phyloP scores from a whole-genome alignment of 2,329 filamentous ascomycete genomes.

The Aotearoamyces nothofagi region DNA sequence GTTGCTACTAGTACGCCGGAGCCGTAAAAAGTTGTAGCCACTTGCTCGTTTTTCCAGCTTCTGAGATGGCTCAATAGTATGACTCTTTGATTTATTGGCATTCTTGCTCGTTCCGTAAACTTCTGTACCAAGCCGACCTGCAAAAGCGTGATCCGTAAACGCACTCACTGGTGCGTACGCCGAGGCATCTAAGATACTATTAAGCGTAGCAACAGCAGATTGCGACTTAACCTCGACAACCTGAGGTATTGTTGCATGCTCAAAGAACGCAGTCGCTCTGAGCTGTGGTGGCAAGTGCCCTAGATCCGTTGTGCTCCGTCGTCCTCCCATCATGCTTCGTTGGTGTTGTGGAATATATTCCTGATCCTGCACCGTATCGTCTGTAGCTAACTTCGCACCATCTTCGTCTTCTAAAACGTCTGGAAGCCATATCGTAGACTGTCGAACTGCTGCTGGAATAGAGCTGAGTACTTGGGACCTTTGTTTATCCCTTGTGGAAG shows the following conservation, averaged over 20 bases:
- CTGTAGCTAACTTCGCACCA: slow-evolving; percentile 7
- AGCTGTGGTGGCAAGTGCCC: slow-evolving; percentile 64
- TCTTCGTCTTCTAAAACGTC: slow-evolving; percentile 16
- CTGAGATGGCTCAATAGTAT: slow-evolving; percentile 15
- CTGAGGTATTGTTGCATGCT: slow-evolving; percentile 40
- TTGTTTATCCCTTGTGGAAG: slow-evolving; percentile 49
- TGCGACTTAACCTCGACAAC: slow-evolving; percentile 50
- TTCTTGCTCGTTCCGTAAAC: slow-evolving; percentile 49
- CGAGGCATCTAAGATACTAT: slow-evolving; percentile 84
- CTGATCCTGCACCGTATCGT: slow-evolving; percentile 12
- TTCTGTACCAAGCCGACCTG: slow-evolving; percentile 58
- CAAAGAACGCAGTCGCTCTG: slow-evolving; percentile 84
- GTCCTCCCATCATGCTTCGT: slow-evolving; percentile 17
- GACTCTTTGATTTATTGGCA: slow-evolving; percentile 32
- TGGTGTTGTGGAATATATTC: slow-evolving; percentile 20
- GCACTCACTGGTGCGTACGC: slow-evolving; percentile 76
- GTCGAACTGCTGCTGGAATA: slow-evolving; percentile 32
- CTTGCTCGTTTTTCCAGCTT: slow-evolving; percentile 27
- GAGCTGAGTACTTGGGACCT: slow-evolving; percentile 58
- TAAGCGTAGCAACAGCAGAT: slow-evolving; percentile 77
- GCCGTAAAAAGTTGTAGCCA: slow-evolving; percentile 30
- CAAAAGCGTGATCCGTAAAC: slow-evolving; percentile 80
- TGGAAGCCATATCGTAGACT: slow-evolving; percentile 22
- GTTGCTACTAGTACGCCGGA: slow-evolving; percentile 12
- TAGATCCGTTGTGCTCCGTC: slow-evolving; percentile 20